Evolutionary conservation across 148 eudicot genomes (phyloP), one percentile per base, ranked within the genome.

Genomic region (Heliosperma pusillum): DNA sequence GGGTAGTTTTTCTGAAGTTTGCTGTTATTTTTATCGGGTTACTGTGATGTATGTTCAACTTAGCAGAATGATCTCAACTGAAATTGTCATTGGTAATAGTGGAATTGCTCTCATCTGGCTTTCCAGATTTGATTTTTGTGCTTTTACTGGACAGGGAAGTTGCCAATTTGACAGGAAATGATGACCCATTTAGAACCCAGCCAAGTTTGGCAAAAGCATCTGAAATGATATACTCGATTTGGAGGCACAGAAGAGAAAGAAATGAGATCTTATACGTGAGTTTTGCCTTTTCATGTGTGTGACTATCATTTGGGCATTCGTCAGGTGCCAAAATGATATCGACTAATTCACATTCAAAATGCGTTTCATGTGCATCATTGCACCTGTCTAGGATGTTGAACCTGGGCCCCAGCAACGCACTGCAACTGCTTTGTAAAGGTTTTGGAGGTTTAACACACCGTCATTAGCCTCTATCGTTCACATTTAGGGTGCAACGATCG

Each of bases 241-340:
- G 27, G 55, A 42, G 77, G 47, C 71, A 74, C 62, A 61, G 11
- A 66, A 64, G 63, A 53, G 63, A 75, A 44, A 66, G 63, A 53
- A 33, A 75, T 42, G 42, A n/a, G 36, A 5, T 9, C 68, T 20
- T 19, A 33, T 19, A 10, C 56, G 25, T 19, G 60, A 11, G 61
- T 47, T 50, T 74, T 74, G 67, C 56, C 59, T 27, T 62, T 52
- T 45, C 70, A 53, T 75, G 40, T 62, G 42, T 0, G 64, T 66
- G 52, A 36, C 52, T n/a, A 42, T 44, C 50, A 56, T 66, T 69
- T 69, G 9, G 58, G 72, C n/a, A 69, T 24, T 25, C 36, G 12
- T 25, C 72, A 24, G 72, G 40, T 69, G 69, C 7, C 58, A 59
- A 12, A 40, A 42, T 33, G 55, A n/a, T 40, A 15, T 20, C 40